Percentiles rank a stretch among this genome's conserved stretches.
These are phyloP conservation scores for Saccharomycopsis schoenii DNA, from an alignment of 805 yeast species.

Conservation along the genomic window DNA sequence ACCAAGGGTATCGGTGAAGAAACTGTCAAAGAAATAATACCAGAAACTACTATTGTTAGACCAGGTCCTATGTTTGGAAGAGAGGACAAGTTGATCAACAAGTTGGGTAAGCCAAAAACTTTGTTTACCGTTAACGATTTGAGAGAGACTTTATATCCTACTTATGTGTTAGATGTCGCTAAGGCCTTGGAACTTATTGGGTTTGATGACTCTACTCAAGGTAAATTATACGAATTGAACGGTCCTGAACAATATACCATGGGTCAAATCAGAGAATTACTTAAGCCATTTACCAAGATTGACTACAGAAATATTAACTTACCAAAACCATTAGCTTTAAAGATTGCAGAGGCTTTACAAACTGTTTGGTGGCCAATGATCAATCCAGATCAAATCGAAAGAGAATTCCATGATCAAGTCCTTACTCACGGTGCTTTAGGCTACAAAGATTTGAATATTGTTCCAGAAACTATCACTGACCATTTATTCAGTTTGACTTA, in stretches of 20 bases:
- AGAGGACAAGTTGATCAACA: conserved; percentile 60
- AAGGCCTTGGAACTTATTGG: conserved; percentile 70
- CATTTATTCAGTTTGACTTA: conserved; percentile 36
- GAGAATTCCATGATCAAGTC: conserved; percentile 58
- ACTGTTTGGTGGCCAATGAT: conserved; percentile 36
- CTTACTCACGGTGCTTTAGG: conserved; percentile 35
- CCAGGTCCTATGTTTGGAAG: conserved; percentile 75
- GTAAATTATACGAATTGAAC: conserved; percentile 62
- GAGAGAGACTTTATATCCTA: conserved; percentile 56
- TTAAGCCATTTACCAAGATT: conserved; percentile 48
- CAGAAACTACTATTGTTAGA: conserved; percentile 76
- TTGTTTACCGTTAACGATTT: conserved; percentile 60
- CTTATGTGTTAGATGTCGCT: conserved; percentile 72
- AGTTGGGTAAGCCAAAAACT: conserved; percentile 43
- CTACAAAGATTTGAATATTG: conserved; percentile 63
- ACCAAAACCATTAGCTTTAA: conserved; percentile 30
- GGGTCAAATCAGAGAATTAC: conserved; percentile 58
- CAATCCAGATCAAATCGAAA: conserved; percentile 65
- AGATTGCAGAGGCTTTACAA: conserved; percentile 29
- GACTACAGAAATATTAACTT: conserved; percentile 30
- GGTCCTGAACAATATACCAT: conserved; percentile 61
- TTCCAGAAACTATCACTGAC: conserved; percentile 43
- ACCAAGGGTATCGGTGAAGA: conserved; percentile 75
- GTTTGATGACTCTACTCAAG: conserved; percentile 70
- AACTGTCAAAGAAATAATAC: conserved; percentile 54